A percentile compares a stretch with the other conserved stretches of the same genome.
phyloP scores from a whole-genome alignment of 208 protist species.

The Tritrichomonas foetus region DNA sequence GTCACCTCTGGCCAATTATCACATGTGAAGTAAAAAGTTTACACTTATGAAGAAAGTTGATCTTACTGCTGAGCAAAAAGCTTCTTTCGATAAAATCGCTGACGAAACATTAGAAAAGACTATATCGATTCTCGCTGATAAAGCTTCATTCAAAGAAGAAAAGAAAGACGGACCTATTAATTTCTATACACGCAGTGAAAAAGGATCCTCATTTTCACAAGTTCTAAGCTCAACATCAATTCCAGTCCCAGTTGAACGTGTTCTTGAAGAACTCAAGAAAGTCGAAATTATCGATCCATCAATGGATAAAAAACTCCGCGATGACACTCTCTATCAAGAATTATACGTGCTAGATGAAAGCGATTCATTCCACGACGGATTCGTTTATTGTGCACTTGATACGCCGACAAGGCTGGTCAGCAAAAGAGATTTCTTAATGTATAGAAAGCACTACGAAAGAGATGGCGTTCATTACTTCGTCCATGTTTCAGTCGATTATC shows the following conservation, averaged over 20 bases:
- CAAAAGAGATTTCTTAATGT: not conserved
- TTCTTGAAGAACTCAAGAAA: not conserved
- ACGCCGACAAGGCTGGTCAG: not conserved
- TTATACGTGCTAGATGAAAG: not conserved
- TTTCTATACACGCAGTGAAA: not conserved
- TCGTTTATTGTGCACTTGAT: not conserved
- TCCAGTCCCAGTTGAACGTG: not conserved
- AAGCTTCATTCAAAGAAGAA: not conserved
- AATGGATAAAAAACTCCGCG: not conserved
- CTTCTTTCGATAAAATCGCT: not conserved
- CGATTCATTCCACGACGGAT: not conserved
- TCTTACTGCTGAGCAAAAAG: not conserved
- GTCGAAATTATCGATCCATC: no score
- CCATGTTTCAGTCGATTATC: not conserved
- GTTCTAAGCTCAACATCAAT: not conserved
- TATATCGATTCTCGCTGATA: not conserved
- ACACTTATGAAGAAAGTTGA: no score
- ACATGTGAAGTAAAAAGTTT: no score
- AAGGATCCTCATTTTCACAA: not conserved
- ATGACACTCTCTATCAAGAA: no score
- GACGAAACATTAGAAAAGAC: not conserved
- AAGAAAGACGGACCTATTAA: not conserved
- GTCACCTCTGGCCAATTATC: no score
- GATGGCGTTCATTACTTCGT: not conserved
- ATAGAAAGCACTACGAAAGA: not conserved